Evolutionary conservation across 1,139 yeast genomes (phyloP), one percentile per base, ranked within the genome.

Genomic region (Saccharomyces hybrid): DNA sequence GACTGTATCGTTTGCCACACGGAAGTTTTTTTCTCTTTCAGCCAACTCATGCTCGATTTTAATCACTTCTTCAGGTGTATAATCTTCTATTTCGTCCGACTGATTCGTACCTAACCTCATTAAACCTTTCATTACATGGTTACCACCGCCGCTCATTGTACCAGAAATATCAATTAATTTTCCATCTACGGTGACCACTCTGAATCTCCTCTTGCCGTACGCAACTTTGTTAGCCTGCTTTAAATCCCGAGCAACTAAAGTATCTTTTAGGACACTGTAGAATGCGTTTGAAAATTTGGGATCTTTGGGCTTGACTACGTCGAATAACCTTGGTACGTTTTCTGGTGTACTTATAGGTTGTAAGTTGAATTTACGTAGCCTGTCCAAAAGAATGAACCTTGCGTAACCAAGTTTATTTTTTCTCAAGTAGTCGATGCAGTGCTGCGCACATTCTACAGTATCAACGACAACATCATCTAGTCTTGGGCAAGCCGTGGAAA

Each of bases 81-180:
- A 62, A 7, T 50, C 26, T n/a, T 63, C 63, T 1, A 72, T 63
- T 16, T 63, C 61, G 2, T 49, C 54, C 1, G 57, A 44, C 23
- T 52, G 52, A 23, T 62, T 47, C 27, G 25, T 28, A 4, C 44
- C 64, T 5, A 68, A 64, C 2, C 63, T 61, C 76, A 75, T 73
- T 32, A 74, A 67, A 14, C 77, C 78, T 47, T 67, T 69, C 14
- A 81, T 77, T 14, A 80, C 82, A 49, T 78, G 75, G 50, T 79
- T 81, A 53, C 98, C 98, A 71, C 99, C 99, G 64, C 99, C 99
- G 52, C 95, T 84, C 86, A 95, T 86, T 1, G 98, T 88, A 71
- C 99, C 99, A 2, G 96, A 87, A n/a, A 86, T 83, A 66, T 91
- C 98, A 55, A 95, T 93, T 32, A 93, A 76, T 63, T 89, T 87